Percentiles rank a stretch among this genome's conserved stretches.
Evolutionary conservation across 2,329 filamentous ascomycete species (phyloP).

Genomic region (Trichoderma hamatum): DNA sequence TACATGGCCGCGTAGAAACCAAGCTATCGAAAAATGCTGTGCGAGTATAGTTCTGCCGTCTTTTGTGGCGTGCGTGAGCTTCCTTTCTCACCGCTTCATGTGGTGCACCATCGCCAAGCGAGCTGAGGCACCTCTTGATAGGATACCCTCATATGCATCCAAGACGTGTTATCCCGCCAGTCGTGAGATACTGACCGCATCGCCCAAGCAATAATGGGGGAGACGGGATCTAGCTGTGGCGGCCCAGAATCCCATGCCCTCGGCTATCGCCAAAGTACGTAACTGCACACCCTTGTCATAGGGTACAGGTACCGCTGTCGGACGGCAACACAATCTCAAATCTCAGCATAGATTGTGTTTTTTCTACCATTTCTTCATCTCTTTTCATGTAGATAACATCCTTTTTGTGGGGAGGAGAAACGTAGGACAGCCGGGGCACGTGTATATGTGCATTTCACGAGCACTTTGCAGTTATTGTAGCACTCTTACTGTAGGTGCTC

Average conservation of each 20-base stretch:
- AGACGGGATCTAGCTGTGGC: constrained; percentile 2
- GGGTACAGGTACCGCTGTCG: neutral
- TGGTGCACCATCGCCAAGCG: constrained; percentile 25
- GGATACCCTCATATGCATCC: constrained; percentile 9
- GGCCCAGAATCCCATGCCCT: constrained; percentile 8
- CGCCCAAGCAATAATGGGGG: neutral
- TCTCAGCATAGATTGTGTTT: neutral
- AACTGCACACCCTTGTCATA: constrained; percentile 1
- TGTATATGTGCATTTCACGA: constrained; percentile 4
- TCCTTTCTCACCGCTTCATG: constrained; percentile 25
- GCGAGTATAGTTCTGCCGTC: constrained; percentile 1
- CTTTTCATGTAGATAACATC: neutral
- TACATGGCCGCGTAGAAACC: neutral
- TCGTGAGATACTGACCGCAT: constrained; percentile 24
- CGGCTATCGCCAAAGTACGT: constrained; percentile 24
- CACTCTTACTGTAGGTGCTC: neutral
- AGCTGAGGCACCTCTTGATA: constrained; percentile 24
- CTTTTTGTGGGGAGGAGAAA: neutral
- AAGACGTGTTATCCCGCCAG: constrained; percentile 6
- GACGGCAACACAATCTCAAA: constrained; percentile 13
- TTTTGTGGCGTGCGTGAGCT: constrained; percentile 1
- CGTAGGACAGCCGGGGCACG: constrained; percentile 17
- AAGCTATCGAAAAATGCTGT: constrained; percentile 25
- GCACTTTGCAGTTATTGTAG: neutral
- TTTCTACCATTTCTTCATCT: no score